Percentiles rank a stretch among this genome's conserved stretches.
phyloP scores from a whole-genome alignment of 2,329 filamentous ascomycete genomes.

The Cladosporium sp. region DNA sequence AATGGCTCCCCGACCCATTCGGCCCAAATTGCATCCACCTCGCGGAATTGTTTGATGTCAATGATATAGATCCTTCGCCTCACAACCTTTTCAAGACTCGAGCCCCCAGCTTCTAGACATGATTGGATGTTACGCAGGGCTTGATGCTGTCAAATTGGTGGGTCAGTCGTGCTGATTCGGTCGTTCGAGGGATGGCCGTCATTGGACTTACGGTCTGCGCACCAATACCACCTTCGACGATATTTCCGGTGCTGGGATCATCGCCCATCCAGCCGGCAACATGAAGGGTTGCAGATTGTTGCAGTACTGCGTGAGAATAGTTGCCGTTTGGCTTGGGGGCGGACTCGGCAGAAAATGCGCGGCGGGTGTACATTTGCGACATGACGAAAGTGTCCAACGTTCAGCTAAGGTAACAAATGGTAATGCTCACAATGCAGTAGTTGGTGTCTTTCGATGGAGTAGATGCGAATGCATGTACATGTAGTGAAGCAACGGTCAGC shows the following conservation, averaged over 20 bases:
- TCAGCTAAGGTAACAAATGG: no score
- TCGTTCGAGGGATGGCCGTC: no score
- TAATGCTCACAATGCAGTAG: no score
- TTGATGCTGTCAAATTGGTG: constrained; percentile 11
- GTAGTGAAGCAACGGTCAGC: no score
- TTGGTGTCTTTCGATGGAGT: no score
- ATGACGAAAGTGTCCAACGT: neutral
- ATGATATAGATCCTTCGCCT: constrained; percentile 19
- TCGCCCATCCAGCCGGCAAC: constrained; percentile 24
- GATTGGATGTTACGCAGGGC: constrained; percentile 18
- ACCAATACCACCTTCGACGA: constrained; percentile 19
- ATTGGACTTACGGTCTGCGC: constrained; percentile 21
- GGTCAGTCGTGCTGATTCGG: neutral
- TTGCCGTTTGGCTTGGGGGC: constrained; percentile 22
- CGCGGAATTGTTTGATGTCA: constrained; percentile 18
- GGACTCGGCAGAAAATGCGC: constrained; percentile 11
- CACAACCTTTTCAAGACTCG: constrained; percentile 17
- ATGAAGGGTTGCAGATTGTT: constrained; percentile 15
- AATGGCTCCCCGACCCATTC: constrained; percentile 14
- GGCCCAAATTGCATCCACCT: constrained; percentile 16
- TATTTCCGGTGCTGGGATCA: constrained; percentile 18
- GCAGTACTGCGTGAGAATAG: constrained; percentile 18
- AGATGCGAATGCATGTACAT: no score
- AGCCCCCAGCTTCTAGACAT: constrained; percentile 17
- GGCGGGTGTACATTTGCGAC: constrained; percentile 1